phyloP scores from a whole-genome alignment of 1,139 yeast genomes.

The Nakaseomyces kungkrabaensis region DNA sequence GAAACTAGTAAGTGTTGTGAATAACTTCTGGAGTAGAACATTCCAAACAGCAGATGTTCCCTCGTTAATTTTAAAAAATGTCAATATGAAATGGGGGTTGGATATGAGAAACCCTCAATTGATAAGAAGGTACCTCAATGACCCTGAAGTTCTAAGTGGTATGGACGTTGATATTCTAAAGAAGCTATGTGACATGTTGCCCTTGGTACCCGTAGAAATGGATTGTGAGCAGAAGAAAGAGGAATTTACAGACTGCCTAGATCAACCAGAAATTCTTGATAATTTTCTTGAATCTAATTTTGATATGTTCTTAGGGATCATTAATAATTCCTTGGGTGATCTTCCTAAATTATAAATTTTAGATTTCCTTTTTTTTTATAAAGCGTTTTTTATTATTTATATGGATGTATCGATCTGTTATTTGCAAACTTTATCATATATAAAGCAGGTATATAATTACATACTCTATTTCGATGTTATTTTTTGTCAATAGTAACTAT shows the following conservation, averaged over 20 bases:
- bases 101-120: slow-evolving; percentile 8
- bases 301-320: slow-evolving; percentile 2
- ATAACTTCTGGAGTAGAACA: slow-evolving; percentile 10
- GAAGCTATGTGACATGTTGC: background rate
- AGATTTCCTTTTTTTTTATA: background rate
- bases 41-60: slow-evolving; percentile 9
- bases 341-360: background rate
- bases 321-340: background rate
- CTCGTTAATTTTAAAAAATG: slow-evolving; percentile 7
- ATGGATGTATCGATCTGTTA: too few species aligned
- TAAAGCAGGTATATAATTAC: too few species aligned
- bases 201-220: slow-evolving; percentile 9
- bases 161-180: background rate
- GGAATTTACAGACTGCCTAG: background rate
- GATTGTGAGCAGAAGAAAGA: background rate
- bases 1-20: slow-evolving; percentile 6
- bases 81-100: slow-evolving; percentile 18
- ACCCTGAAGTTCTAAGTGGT: slow-evolving; percentile 8
- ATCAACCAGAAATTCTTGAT: slow-evolving; percentile 8
- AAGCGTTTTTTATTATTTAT: too few species aligned
- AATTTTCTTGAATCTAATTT: slow-evolving; percentile 1
- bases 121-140: slow-evolving; percentile 8
- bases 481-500: too few species aligned
- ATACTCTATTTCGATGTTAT: too few species aligned
- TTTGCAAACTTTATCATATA: too few species aligned